Conservation (phyloP, 768 basidiomycete genomes). For the Lentinula detonsa region DNA sequence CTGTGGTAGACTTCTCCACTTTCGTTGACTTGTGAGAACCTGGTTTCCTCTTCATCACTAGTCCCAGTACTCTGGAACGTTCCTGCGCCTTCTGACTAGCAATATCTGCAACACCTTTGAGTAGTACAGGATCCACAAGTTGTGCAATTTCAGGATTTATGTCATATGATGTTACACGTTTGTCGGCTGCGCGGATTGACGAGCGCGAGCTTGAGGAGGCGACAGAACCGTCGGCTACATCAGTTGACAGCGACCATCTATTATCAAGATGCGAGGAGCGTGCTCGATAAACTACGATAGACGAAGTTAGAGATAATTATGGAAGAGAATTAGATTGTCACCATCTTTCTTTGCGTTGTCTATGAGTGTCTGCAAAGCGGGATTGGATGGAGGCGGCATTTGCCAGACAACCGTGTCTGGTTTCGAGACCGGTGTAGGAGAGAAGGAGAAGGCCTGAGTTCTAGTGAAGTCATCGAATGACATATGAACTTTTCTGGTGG, state of each 20-base stretch:
- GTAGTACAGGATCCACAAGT: not conserved
- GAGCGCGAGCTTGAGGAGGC: not conserved
- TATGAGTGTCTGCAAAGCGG: not conserved
- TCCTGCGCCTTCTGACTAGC: not conserved
- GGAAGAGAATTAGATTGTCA: not conserved
- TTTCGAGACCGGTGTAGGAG: not conserved
- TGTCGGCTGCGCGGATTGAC: not conserved
- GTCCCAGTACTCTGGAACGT: not conserved
- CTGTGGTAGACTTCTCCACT: not conserved
- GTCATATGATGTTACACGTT: not conserved
- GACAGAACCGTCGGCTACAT: not conserved
- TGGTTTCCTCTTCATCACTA: not conserved
- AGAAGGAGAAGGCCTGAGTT: not conserved
- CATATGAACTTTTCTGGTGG: not conserved
- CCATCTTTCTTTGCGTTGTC: not conserved
- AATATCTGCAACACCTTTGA: not conserved
- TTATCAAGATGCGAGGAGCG: not conserved
- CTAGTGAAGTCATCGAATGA: conserved; percentile 2
- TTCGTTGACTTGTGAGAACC: not conserved
- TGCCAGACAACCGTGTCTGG: not conserved
- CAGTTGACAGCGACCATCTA: not conserved
- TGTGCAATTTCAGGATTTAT: not conserved
- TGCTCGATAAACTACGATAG: not conserved
- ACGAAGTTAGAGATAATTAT: not conserved
- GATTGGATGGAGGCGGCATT: conserved; percentile 4